A percentile compares a stretch with the other conserved stretches of the same genome.
These are phyloP conservation scores for Epichloe scottii DNA, from an alignment of 2,329 filamentous ascomycete genomes.

Conservation along the genomic window DNA sequence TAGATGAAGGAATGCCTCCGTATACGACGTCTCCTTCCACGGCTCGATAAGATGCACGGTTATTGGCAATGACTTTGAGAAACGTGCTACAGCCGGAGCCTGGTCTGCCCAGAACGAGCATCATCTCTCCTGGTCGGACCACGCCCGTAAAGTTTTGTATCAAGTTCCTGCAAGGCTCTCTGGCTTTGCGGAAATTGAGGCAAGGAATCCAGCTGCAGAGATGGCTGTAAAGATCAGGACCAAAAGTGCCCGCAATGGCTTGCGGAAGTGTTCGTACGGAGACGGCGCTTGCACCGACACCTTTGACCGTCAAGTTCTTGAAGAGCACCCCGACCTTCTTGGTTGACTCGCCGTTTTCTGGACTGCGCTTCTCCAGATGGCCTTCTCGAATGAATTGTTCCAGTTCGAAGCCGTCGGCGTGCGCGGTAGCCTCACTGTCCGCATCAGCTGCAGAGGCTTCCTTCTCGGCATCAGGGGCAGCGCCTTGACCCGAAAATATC, in stretches of 20 bases:
- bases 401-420: slow-evolving; percentile 52
- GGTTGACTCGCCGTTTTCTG: slow-evolving; percentile 38
- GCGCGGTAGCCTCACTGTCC: slow-evolving; percentile 1
- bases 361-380: slow-evolving; percentile 59
- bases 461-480: slow-evolving; percentile 2
- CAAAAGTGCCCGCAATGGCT: slow-evolving; percentile 66
- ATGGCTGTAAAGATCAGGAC: slow-evolving; percentile 61
- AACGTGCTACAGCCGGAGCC: slow-evolving; percentile 68
- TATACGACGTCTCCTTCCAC: slow-evolving; percentile 48
- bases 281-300: slow-evolving; percentile 50
- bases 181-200: background rate
- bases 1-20: slow-evolving; percentile 55
- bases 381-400: slow-evolving; percentile 60
- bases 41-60: slow-evolving; percentile 42
- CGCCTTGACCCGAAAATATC: background rate
- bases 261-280: slow-evolving; percentile 63
- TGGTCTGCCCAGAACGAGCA: slow-evolving; percentile 49
- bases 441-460: background rate
- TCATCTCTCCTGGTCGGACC: slow-evolving; percentile 24
- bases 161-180: slow-evolving; percentile 1
- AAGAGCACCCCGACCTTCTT: slow-evolving; percentile 72
- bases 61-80: slow-evolving; percentile 62
- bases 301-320: slow-evolving; percentile 64
- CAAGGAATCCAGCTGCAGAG: slow-evolving; percentile 30
- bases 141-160: slow-evolving; percentile 20